phyloP scores from a whole-genome alignment of 805 yeast genomes.

The Saturnispora sekii region DNA sequence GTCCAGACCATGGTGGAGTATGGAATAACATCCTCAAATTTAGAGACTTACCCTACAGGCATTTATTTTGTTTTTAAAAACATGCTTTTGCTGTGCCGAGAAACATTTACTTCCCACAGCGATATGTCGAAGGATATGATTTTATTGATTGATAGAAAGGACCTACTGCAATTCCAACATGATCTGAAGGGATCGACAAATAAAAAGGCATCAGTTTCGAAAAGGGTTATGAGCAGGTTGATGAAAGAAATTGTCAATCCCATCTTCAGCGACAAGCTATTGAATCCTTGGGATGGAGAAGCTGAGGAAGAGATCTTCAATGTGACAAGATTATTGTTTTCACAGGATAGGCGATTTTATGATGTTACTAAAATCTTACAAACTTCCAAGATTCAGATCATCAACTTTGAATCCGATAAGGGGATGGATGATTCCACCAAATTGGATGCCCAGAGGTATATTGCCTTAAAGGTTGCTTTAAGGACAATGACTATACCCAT shows the following conservation, averaged over 20 bases:
- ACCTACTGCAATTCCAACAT: conserved; percentile 32
- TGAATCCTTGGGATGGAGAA: conserved; percentile 61
- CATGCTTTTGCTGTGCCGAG: conserved; percentile 45
- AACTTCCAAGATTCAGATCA: conserved; percentile 55
- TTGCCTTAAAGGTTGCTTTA: conserved; percentile 53
- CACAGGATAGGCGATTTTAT: conserved; percentile 66
- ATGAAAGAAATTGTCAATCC: conserved; percentile 28
- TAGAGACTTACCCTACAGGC: conserved; percentile 71
- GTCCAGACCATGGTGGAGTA: conserved; percentile 53
- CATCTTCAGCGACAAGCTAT: conserved; percentile 34
- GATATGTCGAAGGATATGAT: conserved; percentile 31
- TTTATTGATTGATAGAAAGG: conserved; percentile 59
- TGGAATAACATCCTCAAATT: conserved; percentile 37
- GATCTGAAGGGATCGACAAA: background rate
- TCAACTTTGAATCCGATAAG: conserved; percentile 30
- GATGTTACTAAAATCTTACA: conserved; percentile 68
- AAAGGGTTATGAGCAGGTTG: conserved; percentile 29
- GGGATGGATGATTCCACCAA: conserved; percentile 45
- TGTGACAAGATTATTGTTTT: conserved; percentile 64
- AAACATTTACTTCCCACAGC: conserved; percentile 40
- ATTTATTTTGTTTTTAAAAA: conserved; percentile 58
- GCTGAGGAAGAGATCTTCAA: conserved; percentile 59
- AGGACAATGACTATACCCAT: conserved; percentile 69
- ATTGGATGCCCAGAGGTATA: conserved; percentile 41
- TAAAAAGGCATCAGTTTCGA: conserved; percentile 10